These are phyloP conservation scores for Acorus gramineus DNA, from an alignment of 106 monocot species.

Conservation along the genomic window DNA sequence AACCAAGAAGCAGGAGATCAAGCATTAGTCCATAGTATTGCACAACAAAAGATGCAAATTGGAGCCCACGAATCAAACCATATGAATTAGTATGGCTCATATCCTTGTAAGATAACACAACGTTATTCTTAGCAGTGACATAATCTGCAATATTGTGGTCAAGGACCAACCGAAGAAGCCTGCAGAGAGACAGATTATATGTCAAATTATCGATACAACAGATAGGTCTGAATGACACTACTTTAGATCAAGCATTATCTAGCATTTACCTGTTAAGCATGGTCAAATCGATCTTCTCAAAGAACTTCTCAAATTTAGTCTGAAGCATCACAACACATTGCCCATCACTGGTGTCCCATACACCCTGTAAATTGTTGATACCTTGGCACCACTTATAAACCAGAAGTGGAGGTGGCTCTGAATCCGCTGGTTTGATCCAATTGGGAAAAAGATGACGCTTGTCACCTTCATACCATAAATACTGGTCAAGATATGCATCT, in stretches of 20 bases:
- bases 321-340: constrained; percentile 99
- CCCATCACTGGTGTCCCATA: constrained; percentile 98
- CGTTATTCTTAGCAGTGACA: constrained; percentile 98
- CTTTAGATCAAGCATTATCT: background rate
- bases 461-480: constrained; percentile 99
- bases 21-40: constrained; percentile 98
- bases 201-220: background rate
- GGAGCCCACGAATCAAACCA: constrained; percentile 95
- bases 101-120: constrained; percentile 96
- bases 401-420: constrained; percentile 96
- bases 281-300: constrained; percentile 98
- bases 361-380: constrained; percentile 85
- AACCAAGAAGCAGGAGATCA: constrained; percentile 94
- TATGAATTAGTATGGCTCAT: constrained; percentile 99
- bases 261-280: constrained; percentile 75
- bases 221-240: too few species aligned
- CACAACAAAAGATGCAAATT: constrained; percentile 99
- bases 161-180: constrained; percentile 89
- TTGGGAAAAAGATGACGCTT: constrained; percentile 97
- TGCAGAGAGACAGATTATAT: constrained; percentile 12
- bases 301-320: constrained; percentile 98
- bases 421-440: constrained; percentile 99
- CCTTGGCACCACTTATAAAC: constrained; percentile 99
- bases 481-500: constrained; percentile 99
- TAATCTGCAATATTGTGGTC: constrained; percentile 99